These are phyloP conservation scores for Apocynum venetum DNA, from an alignment of 257 asterid genomes.

Conservation along the genomic window DNA sequence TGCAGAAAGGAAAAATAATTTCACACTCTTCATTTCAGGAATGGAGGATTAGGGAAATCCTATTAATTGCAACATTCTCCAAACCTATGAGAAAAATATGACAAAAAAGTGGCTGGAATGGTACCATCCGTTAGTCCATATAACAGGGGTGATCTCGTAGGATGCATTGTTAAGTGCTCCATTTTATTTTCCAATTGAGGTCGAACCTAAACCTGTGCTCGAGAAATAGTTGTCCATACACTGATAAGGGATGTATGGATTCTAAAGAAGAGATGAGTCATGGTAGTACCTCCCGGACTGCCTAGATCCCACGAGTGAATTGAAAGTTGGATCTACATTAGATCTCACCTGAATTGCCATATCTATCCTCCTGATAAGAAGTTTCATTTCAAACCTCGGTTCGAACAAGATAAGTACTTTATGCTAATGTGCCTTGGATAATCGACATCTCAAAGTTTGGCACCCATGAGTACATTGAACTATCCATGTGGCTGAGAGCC, in stretches of 20 bases:
- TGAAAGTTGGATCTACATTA: no score
- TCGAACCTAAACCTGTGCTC: neutral
- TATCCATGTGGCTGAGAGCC: neutral
- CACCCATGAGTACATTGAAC: neutral
- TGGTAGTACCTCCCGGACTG: neutral
- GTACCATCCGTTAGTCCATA: no score
- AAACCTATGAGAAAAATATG: slow-evolving; percentile 39
- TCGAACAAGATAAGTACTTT: no score
- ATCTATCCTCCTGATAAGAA: no score
- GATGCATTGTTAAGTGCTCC: no score
- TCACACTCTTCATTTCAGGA: neutral
- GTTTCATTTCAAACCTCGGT: no score
- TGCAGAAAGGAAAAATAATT: no score
- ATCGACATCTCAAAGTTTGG: no score
- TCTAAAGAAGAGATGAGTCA: neutral
- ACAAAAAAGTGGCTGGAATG: neutral
- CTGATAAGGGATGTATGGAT: neutral
- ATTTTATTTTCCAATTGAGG: no score
- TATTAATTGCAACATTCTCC: neutral
- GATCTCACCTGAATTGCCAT: no score
- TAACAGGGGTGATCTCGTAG: no score
- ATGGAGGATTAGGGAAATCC: neutral
- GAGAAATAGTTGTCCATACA: neutral
- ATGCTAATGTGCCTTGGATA: no score
- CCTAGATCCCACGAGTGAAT: neutral